phyloP scores from a whole-genome alignment of 306 rosid genomes.

The Cucurbita ficifolia region DNA sequence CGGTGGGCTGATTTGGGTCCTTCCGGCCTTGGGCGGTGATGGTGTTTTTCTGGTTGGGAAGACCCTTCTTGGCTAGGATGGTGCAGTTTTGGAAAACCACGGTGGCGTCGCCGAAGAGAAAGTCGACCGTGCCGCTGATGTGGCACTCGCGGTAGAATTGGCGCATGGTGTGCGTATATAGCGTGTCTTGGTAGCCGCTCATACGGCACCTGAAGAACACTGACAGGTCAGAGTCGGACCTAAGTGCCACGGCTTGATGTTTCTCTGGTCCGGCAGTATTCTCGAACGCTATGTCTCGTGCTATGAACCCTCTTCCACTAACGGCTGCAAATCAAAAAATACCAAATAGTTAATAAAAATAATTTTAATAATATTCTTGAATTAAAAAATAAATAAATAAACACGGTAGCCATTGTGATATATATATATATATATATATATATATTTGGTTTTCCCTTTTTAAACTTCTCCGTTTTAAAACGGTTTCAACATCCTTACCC shows the following conservation, averaged over 20 bases:
- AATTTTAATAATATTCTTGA: too few species aligned
- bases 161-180: conserved; percentile 85
- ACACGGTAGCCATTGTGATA: too few species aligned
- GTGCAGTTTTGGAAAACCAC: conserved; percentile 57
- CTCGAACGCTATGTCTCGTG: conserved; percentile 52
- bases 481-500: too few species aligned
- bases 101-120: conserved; percentile 67
- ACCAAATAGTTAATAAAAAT: neutral
- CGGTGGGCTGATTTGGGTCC: conserved; percentile 53
- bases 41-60: conserved; percentile 63
- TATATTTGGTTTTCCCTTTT: too few species aligned
- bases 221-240: conserved; percentile 73
- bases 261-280: conserved; percentile 77
- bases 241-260: conserved; percentile 82
- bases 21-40: conserved; percentile 84
- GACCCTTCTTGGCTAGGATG: conserved; percentile 38
- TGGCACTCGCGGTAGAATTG: conserved; percentile 74
- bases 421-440: too few species aligned
- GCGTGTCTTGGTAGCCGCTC: conserved; percentile 62
- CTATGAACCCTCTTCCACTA: conserved; percentile 78
- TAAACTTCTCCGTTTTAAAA: too few species aligned
- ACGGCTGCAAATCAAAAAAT: conserved; percentile 37
- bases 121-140: conserved; percentile 69
- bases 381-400: too few species aligned
- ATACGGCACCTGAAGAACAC: conserved; percentile 53